A percentile compares a stretch with the other conserved stretches of the same genome.
Evolutionary conservation across 2,329 filamentous ascomycete species (phyloP).

Genomic region (Cordyceps cateniannulata): DNA sequence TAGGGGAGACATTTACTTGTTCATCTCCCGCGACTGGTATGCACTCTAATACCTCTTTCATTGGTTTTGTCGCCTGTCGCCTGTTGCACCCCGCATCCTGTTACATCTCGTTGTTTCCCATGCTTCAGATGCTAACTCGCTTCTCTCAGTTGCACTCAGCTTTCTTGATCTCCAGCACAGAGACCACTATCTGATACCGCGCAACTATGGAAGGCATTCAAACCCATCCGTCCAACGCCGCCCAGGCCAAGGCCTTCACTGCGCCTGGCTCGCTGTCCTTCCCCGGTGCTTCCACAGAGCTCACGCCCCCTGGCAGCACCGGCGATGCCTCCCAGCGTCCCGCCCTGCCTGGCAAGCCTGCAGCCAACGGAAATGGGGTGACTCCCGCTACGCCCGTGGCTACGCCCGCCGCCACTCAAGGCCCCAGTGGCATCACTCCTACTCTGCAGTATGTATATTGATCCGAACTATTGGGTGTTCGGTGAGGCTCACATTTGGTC

Average conservation of each 20-base stretch:
- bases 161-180: slow-evolving; percentile 14
- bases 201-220: slow-evolving; percentile 78
- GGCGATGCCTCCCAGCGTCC: slow-evolving; percentile 44
- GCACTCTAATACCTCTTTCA: slow-evolving; percentile 32
- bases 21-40: slow-evolving; percentile 78
- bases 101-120: background rate
- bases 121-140: slow-evolving; percentile 20
- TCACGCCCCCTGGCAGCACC: slow-evolving; percentile 73
- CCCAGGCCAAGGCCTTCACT: slow-evolving; percentile 93
- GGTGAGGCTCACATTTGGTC: slow-evolving; percentile 48
- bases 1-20: slow-evolving; percentile 98
- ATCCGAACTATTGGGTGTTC: slow-evolving; percentile 28
- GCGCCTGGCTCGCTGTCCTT: slow-evolving; percentile 89
- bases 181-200: slow-evolving; percentile 2
- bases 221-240: slow-evolving; percentile 84
- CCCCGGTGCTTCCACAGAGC: slow-evolving; percentile 73
- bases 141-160: slow-evolving; percentile 29
- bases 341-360: slow-evolving; percentile 44
- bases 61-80: slow-evolving; percentile 11
- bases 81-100: background rate
- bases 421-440: slow-evolving; percentile 83
- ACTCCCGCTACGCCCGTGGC: slow-evolving; percentile 86
- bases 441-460: slow-evolving; percentile 91
- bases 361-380: slow-evolving; percentile 67
- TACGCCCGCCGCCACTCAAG: slow-evolving; percentile 75